Base-by-base conservation (phyloP, 306 rosid species). In the Quercus wislizeni region DNA sequence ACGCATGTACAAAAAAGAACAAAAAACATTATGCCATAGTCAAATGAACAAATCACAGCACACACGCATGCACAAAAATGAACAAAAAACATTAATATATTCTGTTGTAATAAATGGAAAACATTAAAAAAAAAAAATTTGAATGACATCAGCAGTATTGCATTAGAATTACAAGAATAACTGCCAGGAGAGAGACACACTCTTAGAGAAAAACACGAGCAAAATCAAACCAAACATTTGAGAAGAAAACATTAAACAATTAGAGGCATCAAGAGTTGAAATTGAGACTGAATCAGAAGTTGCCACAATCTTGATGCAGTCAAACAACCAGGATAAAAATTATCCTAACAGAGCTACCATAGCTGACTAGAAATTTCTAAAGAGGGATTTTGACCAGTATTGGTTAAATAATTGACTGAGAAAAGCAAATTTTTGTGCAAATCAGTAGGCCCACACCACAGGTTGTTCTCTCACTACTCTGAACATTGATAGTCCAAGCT, bases 401-500 rank as follows among this genome's bases (percentile, higher is more conserved):
- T 2, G 10, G 51, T 43, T 55, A 35, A 51, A 65, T 20, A 59
- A 35, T 6, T 38, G 64, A 63, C 72, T 11, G 51, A 68, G 52
- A 74, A 21, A 82, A 77, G 70, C 52, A 55, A 43, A n/a, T 38
- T 79, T 71, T 20, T 23, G 74, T 1, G 51, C 71, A 67, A 67
- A 67, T 33, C 12, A 33, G 15, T 33, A 43, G 18, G 13, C 58
- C 58, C 58, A 49, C 57, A 41, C 18, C 55, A 69, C 19, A 41
- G 5, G 27, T 58, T 8, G 0, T 69, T 35, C 15, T 38, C 54
- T 35, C 15, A 69, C 23, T 69, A 17, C 27, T 21, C 21, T 1
- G 5, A 14, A 71, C 13, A 71, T 67, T 19, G 51, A 19, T 19
- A 2, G 18, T 35, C 25, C 17, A 3, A 67, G 25, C 72, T 67